A percentile compares a stretch with the other conserved stretches of the same genome.
Conservation (phyloP, 78 protist species). For the Thecamonas trahens region DNA sequence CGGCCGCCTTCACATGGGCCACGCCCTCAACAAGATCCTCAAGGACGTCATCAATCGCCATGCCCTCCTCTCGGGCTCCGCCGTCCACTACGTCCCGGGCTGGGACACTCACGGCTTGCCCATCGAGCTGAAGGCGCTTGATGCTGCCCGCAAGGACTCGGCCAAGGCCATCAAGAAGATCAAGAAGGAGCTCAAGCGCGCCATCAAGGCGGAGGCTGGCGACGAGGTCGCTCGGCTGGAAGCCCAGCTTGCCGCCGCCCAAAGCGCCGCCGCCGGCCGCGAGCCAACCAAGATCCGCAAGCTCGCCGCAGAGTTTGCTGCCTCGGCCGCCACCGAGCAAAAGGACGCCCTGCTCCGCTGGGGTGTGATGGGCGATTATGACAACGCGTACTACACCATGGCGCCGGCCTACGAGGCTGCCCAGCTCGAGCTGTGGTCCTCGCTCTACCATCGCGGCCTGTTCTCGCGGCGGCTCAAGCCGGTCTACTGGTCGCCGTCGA, state of each 20-base stretch:
- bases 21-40: constrained; percentile 54
- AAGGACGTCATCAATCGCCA: constrained; percentile 76
- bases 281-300: constrained; percentile 35
- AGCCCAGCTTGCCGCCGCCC: not conserved
- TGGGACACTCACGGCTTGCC: constrained; percentile 97
- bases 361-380: constrained; percentile 81
- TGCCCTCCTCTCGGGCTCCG: constrained; percentile 22
- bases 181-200: constrained; percentile 3
- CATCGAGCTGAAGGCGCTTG: constrained; percentile 78
- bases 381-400: constrained; percentile 63
- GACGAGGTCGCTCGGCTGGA: not conserved
- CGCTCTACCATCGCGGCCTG: not conserved
- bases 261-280: not conserved
- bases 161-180: not conserved
- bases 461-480: constrained; percentile 79
- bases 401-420: constrained; percentile 67
- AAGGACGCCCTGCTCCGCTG: constrained; percentile 13
- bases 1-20: constrained; percentile 76
- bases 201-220: not conserved
- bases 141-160: not conserved
- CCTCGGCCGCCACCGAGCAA: constrained; percentile 36
- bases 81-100: constrained; percentile 50
- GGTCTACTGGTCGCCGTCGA: constrained; percentile 89
- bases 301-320: constrained; percentile 47
- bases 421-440: constrained; percentile 46